These are phyloP conservation scores for Ophiostoma quercus DNA, from an alignment of 2,329 filamentous ascomycete species.

Conservation along the genomic window DNA sequence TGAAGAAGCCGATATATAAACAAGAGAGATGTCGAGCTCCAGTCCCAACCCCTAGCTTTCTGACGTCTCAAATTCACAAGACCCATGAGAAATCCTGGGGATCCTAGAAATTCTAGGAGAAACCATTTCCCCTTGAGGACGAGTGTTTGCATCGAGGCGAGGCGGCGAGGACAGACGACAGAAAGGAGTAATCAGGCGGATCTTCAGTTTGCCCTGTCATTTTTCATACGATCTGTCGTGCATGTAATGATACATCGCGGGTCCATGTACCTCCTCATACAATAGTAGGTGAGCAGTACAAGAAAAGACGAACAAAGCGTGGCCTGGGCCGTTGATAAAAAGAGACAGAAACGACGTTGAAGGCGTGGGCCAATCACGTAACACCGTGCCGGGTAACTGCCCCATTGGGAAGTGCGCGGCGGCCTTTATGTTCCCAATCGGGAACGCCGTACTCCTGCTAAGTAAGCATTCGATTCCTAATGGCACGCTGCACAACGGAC, in stretches of 20 bases:
- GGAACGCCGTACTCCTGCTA: background rate
- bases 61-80: no score
- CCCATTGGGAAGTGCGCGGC: conserved; percentile 16
- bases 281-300: background rate
- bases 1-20: background rate
- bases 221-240: background rate
- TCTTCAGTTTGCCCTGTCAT: background rate
- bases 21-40: background rate
- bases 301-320: background rate
- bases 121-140: conserved; percentile 11
- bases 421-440: conserved; percentile 20
- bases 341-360: background rate
- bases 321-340: background rate
- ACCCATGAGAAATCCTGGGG: no score
- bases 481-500: conserved; percentile 10
- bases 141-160: background rate
- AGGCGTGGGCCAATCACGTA: conserved; percentile 20
- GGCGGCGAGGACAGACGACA: background rate
- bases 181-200: background rate
- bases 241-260: background rate
- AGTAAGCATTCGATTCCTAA: background rate
- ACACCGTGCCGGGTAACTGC: conserved; percentile 14
- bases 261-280: background rate
- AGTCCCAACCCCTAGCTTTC: no score
- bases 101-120: background rate